Evolutionary conservation across 306 rosid genomes (phyloP).

Genomic region (Citrullus mucosospermus): DNA sequence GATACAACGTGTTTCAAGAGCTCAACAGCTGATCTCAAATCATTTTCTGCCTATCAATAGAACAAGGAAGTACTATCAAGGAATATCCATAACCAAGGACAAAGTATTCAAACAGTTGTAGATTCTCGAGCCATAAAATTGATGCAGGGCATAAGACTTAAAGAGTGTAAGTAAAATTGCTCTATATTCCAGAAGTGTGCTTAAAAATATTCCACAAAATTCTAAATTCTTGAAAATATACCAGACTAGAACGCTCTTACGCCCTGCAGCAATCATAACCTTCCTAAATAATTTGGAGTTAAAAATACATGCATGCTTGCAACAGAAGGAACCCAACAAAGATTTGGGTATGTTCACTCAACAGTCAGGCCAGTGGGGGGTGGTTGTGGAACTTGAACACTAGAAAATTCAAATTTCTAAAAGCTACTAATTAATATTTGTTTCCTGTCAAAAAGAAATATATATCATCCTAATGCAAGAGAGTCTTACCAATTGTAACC

Average conservation of each 20-base stretch:
- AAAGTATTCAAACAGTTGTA: background rate
- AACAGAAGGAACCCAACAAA: background rate
- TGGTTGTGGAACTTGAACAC: background rate
- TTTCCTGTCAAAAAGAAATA: background rate
- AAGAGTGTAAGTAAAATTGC: background rate
- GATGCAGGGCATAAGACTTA: background rate
- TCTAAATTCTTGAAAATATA: background rate
- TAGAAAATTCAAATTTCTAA: background rate
- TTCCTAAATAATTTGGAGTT: background rate
- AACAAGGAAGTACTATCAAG: conserved; percentile 21
- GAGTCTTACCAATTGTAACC: conserved; percentile 46
- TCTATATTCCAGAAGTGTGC: background rate
- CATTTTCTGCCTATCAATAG: conserved; percentile 53
- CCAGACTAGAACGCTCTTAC: background rate
- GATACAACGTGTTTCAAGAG: conserved; percentile 50
- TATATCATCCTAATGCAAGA: background rate
- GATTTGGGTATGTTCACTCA: background rate
- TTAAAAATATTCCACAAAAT: background rate
- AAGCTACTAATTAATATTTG: background rate
- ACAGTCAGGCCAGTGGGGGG: background rate
- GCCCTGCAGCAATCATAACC: background rate
- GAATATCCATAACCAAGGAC: conserved; percentile 2
- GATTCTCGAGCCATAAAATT: background rate
- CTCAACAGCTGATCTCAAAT: conserved; percentile 54
- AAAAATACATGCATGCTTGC: background rate